phyloP scores from a whole-genome alignment of 352 stramenopile species.

The Globisporangium spinosum region DNA sequence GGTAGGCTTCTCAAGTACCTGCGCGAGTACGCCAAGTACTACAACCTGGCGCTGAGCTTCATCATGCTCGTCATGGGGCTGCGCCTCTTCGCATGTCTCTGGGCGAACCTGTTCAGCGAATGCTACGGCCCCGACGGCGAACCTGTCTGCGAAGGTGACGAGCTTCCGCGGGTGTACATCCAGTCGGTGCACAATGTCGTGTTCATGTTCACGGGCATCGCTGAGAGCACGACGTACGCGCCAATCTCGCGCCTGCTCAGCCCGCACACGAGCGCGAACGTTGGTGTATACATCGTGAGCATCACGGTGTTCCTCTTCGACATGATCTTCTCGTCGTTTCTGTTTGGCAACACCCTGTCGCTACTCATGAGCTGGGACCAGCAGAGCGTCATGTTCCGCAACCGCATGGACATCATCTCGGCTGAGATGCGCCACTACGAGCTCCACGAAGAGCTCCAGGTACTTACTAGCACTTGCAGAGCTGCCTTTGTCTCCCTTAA shows the following conservation, averaged over 20 bases:
- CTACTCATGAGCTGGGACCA: conserved; percentile 82
- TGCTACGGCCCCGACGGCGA: conserved; percentile 34
- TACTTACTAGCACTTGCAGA: conserved; percentile 6
- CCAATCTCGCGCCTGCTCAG: conserved; percentile 49
- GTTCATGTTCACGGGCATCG: conserved; percentile 80
- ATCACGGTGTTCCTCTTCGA: conserved; percentile 69
- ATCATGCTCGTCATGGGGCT: conserved; percentile 59
- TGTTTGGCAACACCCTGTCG: conserved; percentile 79
- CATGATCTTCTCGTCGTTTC: conserved; percentile 61
- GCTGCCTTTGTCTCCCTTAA: not conserved
- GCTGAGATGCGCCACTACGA: conserved; percentile 83
- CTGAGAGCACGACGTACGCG: conserved; percentile 57
- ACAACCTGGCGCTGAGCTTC: conserved; percentile 73
- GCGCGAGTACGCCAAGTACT: conserved; percentile 83
- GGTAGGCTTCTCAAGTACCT: conserved; percentile 73
- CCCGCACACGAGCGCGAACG: conserved; percentile 34
- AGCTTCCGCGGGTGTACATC: conserved; percentile 68
- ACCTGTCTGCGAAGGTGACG: conserved; percentile 29
- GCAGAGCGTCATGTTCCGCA: conserved; percentile 72
- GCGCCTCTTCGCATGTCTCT: conserved; percentile 71
- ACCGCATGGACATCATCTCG: conserved; percentile 84
- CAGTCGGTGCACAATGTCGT: conserved; percentile 71
- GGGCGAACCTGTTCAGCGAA: conserved; percentile 68
- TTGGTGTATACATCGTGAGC: conserved; percentile 62
- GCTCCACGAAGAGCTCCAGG: conserved; percentile 61